These are phyloP conservation scores for Cryomyces antarcticus DNA, from an alignment of 495 filamentous ascomycete species.

Conservation along the genomic window DNA sequence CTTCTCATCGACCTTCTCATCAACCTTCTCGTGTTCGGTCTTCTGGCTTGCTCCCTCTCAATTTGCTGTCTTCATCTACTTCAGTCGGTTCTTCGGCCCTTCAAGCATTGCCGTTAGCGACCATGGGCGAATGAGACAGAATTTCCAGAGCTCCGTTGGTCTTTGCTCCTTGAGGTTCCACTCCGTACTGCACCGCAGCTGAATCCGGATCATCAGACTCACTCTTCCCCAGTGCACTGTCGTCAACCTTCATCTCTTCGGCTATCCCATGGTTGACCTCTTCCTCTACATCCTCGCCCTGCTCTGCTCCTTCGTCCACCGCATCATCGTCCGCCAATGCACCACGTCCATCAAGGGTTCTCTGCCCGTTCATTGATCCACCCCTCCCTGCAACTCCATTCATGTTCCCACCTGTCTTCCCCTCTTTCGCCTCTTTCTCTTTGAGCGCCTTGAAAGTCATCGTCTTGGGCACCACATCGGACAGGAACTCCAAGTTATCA, in stretches of 20 bases:
- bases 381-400: neutral
- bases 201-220: neutral
- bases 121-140: too few relatives aligned
- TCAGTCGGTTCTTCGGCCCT: too few relatives aligned
- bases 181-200: neutral
- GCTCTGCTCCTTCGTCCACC: neutral
- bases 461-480: slow-evolving; percentile 77
- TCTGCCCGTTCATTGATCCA: neutral
- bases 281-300: neutral
- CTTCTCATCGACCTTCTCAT: too few relatives aligned
- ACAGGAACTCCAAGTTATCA: slow-evolving; percentile 88
- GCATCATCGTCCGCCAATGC: neutral
- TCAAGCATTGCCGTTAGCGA: too few relatives aligned
- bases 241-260: neutral
- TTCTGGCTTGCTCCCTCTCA: too few relatives aligned
- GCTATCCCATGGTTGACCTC: neutral
- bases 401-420: neutral
- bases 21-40: too few relatives aligned
- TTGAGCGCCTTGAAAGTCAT: slow-evolving; percentile 64
- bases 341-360: neutral
- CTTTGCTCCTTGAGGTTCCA: neutral
- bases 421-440: slow-evolving; percentile 15
- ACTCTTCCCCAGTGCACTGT: neutral
- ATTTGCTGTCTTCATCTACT: too few relatives aligned
- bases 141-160: too few relatives aligned